Percentiles rank a stretch among this genome's conserved stretches.
These are phyloP conservation scores for Russula virescens DNA, from an alignment of 768 basidiomycete genomes.

Conservation along the genomic window DNA sequence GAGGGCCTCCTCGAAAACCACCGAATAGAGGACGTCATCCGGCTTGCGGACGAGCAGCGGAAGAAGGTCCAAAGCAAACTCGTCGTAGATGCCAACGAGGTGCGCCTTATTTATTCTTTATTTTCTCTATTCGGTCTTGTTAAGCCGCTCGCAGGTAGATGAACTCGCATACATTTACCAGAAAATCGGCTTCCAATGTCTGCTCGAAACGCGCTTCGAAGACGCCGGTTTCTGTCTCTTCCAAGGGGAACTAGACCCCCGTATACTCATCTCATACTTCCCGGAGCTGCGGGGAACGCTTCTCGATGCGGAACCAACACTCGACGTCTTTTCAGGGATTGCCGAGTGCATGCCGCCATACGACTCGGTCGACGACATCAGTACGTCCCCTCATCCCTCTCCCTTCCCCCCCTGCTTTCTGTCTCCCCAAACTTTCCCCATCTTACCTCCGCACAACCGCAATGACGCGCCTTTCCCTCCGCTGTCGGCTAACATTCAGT, in stretches of 20 bases:
- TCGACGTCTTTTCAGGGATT: slow-evolving; percentile 73
- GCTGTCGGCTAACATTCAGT: slow-evolving; percentile 73
- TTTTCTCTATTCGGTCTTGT: background rate
- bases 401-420: slow-evolving; percentile 5
- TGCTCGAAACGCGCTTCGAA: slow-evolving; percentile 75
- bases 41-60: slow-evolving; percentile 54
- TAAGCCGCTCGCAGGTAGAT: slow-evolving; percentile 40
- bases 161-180: slow-evolving; percentile 77
- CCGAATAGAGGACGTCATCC: slow-evolving; percentile 56
- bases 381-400: slow-evolving; percentile 48
- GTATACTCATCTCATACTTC: slow-evolving; percentile 75
- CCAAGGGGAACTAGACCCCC: slow-evolving; percentile 77
- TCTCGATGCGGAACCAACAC: slow-evolving; percentile 46
- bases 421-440: no score
- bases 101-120: slow-evolving; percentile 24
- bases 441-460: slow-evolving; percentile 24
- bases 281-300: slow-evolving; percentile 66
- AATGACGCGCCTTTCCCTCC: slow-evolving; percentile 32
- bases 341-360: slow-evolving; percentile 65
- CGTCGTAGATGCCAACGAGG: slow-evolving; percentile 53
- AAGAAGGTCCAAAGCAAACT: slow-evolving; percentile 50
- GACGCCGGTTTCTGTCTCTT: slow-evolving; percentile 76
- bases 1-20: slow-evolving; percentile 63
- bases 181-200: slow-evolving; percentile 72
- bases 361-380: slow-evolving; percentile 71